Evolutionary conservation across 352 stramenopile species (phyloP), one percentile per base, ranked within the genome.

Genomic region (Albugo laibachii): DNA sequence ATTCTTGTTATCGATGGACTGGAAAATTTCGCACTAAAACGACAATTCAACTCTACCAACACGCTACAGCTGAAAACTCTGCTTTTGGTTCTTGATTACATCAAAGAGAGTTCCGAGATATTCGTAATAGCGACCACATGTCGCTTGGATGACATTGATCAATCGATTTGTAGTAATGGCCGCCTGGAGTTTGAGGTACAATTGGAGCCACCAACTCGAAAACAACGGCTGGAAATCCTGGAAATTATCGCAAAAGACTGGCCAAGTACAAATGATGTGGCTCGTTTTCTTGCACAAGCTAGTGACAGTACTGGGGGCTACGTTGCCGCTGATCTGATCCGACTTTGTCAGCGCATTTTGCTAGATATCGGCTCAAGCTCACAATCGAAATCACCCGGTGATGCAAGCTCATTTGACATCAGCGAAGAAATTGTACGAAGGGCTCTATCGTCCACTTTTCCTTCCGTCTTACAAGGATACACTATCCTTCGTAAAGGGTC

Each of bases 231-330:
- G 8, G 83, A 96, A 49, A 95, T 98, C 49, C 62, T 98, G 21
- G 50, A 76, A 31, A 83, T 92, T 34, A 78, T 97, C 53, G 93
- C 79, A 2, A 67, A 58, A 11, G 70, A 82, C n/a, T 96, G 97
- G 80, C 24, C 63, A 42, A 13, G 55, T 2, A 44, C 31, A n/a
- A 64, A 11, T 20, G 63, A 13, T 53, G 59, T 5, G 50, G 79
- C 49, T 66, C 80, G 6, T 73, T 97, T 43, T 54, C 97, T 11
- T 65, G 74, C 34, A 43, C 70, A 89, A 48, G 62, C 99, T 14
- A 95, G 93, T 27, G 71, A 95, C 36, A 73, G 93, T 41, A 99
- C 93, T 0, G 91, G 97, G 44, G 95, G 95, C 15, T 99, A 96
- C 59, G 93, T 92, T 11, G 78, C 74, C 11, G 80, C 81, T 4